phyloP scores from a whole-genome alignment of 169 alveolate genomes.

The Cryptosporidium parvum region DNA sequence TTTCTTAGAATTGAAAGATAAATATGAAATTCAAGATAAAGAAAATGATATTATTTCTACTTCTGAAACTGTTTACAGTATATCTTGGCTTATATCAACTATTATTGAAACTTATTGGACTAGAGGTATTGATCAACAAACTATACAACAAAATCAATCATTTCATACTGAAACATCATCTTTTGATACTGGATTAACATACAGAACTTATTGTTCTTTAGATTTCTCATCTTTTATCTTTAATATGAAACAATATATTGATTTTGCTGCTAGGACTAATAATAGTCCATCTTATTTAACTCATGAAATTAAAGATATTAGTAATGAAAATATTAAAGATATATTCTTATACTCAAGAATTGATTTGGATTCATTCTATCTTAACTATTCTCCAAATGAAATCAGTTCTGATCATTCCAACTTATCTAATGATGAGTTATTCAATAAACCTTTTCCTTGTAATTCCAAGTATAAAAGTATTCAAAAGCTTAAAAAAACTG shows the following conservation, averaged over 20 bases:
- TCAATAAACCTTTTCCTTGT: conserved; percentile 47
- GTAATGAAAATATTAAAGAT: neutral
- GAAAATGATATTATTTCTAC: neutral
- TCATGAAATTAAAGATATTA: neutral
- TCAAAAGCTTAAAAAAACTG: neutral
- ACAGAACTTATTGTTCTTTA: conserved; percentile 28
- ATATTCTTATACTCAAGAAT: neutral
- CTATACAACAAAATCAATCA: too few relatives aligned
- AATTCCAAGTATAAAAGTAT: neutral
- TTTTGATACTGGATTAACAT: conserved; percentile 38
- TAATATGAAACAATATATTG: conserved; percentile 13
- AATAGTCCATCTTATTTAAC: neutral
- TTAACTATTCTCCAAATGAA: conserved; percentile 24
- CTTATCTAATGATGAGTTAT: neutral
- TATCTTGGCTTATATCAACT: conserved; percentile 15
- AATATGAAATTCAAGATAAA: neutral
- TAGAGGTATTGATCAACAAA: conserved; percentile 10
- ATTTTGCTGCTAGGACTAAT: neutral
- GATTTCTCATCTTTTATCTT: conserved; percentile 14
- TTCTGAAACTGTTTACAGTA: neutral
- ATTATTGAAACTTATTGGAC: conserved; percentile 67
- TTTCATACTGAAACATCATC: neutral
- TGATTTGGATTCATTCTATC: conserved; percentile 28
- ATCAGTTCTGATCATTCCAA: neutral
- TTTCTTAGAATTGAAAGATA: neutral